Base-by-base conservation (phyloP, 768 basidiomycete species). In the Candolleomyces eurysporus region DNA sequence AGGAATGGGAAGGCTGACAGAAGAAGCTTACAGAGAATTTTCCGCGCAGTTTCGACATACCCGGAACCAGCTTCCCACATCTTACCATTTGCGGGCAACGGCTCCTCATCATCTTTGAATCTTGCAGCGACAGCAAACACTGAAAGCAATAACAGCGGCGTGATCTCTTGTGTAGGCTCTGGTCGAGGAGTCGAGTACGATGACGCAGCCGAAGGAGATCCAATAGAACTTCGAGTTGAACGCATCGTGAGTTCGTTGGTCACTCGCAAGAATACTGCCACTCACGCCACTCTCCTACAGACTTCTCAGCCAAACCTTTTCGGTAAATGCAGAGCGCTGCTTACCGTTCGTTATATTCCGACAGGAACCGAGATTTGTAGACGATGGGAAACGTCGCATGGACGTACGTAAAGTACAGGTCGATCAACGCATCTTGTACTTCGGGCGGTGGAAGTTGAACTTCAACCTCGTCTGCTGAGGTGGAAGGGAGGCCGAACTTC, bases 41-140 rank as follows among this genome's bases (percentile, higher is more conserved):
- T 70, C 61, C 85, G 80, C 13, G 91, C 92, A 59, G 76, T 79
- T 16, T 83, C 75, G 48, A 90, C 78, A 70, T 89, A 91, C 52
- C 82, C 75, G 60, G 82, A 82, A 1, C 90, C 88, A 7, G 84
- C 86, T 64, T 88, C 85, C 83, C 87, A 91, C 79, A 89, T 84
- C 62, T 82, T 82, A n/a, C 82, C 83, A 55, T 74, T 73, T 6
- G 75, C 68, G 40, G 80, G 78, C 57, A 76, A 64, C 65, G 82
- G 78, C 64, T 78, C 69, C 60, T 82, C 80, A 16, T 82, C 81
- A 17, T 84, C 76, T 7, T 76, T 79, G 65, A 90, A 94, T 11
- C 92, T 84, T 11, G 91, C 89, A 45, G 92, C 85, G 56, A 93
- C 82, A 9, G 94, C 82, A 68, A 94, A 93, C 73, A 96, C 92